Percentiles rank a stretch among this genome's conserved stretches.
Conservation (phyloP, 768 basidiomycete species). For the Sarcomyxa edulis region DNA sequence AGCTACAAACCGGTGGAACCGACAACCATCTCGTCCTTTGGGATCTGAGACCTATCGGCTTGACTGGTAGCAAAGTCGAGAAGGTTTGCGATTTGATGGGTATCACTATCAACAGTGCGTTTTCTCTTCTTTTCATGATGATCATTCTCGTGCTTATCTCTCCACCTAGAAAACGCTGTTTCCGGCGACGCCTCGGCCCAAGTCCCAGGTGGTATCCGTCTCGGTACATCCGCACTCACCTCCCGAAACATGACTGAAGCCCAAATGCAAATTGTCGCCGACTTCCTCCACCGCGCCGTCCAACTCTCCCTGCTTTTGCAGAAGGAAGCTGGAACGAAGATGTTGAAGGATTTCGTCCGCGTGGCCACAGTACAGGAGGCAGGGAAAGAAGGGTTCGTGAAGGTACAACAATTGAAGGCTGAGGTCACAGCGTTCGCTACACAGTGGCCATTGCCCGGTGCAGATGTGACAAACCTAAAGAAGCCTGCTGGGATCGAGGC, state of each 20-base stretch:
- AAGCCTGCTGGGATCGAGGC: conserved; percentile 60
- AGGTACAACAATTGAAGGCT: conserved; percentile 67
- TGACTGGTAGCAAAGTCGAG: conserved; percentile 98
- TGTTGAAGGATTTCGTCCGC: conserved; percentile 93
- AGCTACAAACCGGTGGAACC: conserved; percentile 93
- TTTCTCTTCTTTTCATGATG: background rate
- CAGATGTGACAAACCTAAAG: conserved; percentile 40
- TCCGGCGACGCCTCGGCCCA: conserved; percentile 95
- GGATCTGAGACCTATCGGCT: conserved; percentile 91
- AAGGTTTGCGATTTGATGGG: conserved; percentile 96
- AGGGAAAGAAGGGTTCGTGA: conserved; percentile 63
- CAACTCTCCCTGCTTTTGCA: conserved; percentile 87
- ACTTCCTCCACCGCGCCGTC: conserved; percentile 90
- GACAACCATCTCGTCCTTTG: conserved; percentile 98
- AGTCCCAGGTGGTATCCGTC: conserved; percentile 93
- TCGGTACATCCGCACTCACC: conserved; percentile 91
- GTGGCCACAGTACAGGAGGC: conserved; percentile 66
- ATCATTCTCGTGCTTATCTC: conserved; percentile 1
- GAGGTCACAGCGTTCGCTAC: conserved; percentile 83
- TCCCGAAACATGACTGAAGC: conserved; percentile 89
- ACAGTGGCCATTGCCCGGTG: conserved; percentile 92
- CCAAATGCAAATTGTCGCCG: conserved; percentile 83
- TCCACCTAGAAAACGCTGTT: conserved; percentile 79
- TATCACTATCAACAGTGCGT: conserved; percentile 92
- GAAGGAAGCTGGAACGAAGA: conserved; percentile 91